phyloP scores from a whole-genome alignment of 345 rosid species.

The Carallia pectinifolia region DNA sequence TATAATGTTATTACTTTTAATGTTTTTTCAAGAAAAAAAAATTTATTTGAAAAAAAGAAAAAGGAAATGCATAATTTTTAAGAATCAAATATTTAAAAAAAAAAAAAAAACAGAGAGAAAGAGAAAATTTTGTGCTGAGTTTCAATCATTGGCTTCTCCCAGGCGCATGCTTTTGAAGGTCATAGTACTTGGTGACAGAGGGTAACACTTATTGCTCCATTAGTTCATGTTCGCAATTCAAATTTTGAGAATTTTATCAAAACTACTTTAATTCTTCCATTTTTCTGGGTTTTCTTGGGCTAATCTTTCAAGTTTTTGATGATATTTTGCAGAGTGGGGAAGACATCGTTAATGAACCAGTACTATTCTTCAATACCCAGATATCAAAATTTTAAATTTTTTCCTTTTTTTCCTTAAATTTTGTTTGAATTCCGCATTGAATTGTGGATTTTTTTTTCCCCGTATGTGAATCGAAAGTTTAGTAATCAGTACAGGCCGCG shows the following conservation, averaged over 20 bases:
- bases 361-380: constrained; percentile 37
- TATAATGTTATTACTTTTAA: no score
- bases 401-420: not conserved
- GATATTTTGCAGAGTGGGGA: constrained; percentile 60
- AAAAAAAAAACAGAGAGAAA: no score
- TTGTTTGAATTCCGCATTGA: constrained; percentile 3
- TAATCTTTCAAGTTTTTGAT: not conserved
- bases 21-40: no score
- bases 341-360: constrained; percentile 97
- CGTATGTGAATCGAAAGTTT: constrained; percentile 85
- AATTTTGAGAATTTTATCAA: not conserved
- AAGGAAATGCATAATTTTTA: no score
- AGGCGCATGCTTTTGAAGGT: constrained; percentile 79
- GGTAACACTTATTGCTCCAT: constrained; percentile 29
- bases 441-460: constrained; percentile 5
- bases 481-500: constrained; percentile 92
- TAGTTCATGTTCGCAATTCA: not conserved
- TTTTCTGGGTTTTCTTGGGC: not conserved
- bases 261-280: not conserved
- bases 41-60: no score
- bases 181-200: constrained; percentile 87
- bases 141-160: constrained; percentile 61
- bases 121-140: not conserved
- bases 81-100: no score
- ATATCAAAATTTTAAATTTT: constrained; percentile 5